A percentile compares a stretch with the other conserved stretches of the same genome.
Evolutionary conservation across 2,329 filamentous ascomycete genomes (phyloP).

Genomic region (Claviceps lovelessii): DNA sequence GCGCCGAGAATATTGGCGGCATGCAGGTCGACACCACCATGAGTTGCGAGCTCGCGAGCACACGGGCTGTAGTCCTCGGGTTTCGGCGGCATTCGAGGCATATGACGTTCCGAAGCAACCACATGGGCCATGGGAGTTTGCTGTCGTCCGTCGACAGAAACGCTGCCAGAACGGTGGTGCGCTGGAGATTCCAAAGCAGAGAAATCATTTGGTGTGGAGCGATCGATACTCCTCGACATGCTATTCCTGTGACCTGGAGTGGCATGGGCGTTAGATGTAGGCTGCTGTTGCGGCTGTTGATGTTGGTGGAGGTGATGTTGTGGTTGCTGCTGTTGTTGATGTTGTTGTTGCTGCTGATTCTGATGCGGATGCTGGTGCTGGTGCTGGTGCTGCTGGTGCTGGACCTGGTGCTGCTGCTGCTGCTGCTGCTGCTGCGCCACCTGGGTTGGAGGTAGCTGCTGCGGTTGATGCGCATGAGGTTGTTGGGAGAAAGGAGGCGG

Average conservation of each 20-base stretch:
- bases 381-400: constrained; percentile 6
- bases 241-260: constrained; percentile 24
- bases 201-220: constrained; percentile 22
- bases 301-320: constrained; percentile 3
- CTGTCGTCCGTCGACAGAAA: constrained; percentile 23
- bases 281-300: constrained; percentile 6
- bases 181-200: constrained; percentile 30
- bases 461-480: constrained; percentile 5
- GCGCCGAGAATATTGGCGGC: constrained; percentile 49
- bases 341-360: not conserved
- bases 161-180: constrained; percentile 25
- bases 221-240: constrained; percentile 37
- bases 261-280: constrained; percentile 24
- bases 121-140: constrained; percentile 9
- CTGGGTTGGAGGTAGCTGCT: constrained; percentile 5
- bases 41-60: constrained; percentile 39
- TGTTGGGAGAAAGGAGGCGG: constrained; percentile 19
- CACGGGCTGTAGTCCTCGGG: constrained; percentile 42
- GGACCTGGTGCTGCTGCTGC: not conserved
- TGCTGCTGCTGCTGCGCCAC: not conserved
- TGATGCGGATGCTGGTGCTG: constrained; percentile 2
- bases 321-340: not conserved
- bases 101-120: constrained; percentile 15
- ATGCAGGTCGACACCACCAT: constrained; percentile 59
- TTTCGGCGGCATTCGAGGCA: constrained; percentile 27